Evolutionary conservation across 2,329 filamentous ascomycete genomes (phyloP), one percentile per base, ranked within the genome.

Genomic region (Neophaeococcomyces mojaviensis): DNA sequence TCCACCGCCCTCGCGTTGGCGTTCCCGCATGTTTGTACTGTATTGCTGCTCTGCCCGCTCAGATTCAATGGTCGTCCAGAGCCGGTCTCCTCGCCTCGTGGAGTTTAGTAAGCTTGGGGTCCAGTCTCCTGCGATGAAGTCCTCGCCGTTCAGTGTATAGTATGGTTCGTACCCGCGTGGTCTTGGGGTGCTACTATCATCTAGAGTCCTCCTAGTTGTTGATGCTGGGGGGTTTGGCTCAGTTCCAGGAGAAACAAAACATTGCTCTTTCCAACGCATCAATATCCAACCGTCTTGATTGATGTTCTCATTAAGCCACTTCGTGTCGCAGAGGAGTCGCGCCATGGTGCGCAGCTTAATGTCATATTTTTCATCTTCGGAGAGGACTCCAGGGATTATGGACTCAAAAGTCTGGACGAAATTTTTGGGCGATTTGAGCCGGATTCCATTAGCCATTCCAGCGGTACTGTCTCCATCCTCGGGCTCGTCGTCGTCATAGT

Each of bases 251-350:
- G 43, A 34, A 50, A 73, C 67, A 56, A 73, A 73, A 49, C 68
- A 72, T 47, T 66, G 65, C 62, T 73, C 70, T 59, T 73, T 73
- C 70, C 70, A 73, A 50, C 70, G 61, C 70, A 73, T 73, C 53
- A 73, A 52, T 39, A 73, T 69, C 69, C 69, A 73, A 66, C 64
- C 47, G 63, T 61, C 15, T 61, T 62, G 46, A 70, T 38, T 47
- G 35, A 56, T 26, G 18, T 55, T 53, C 35, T 56, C 49, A 28
- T 49, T 46, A 10, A 56, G 45, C 55, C 55, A 56, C 41, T 41
- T 51, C 4, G 44, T 36, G 20, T 44, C 22, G 15, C 18, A 26
- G 32, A 44, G 41, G 5, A 44, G 41, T 20, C 32, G 19, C 9
- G 35, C 22, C 41, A 44, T 44, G 4, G 33, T 44, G 13, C 33